A percentile compares a stretch with the other conserved stretches of the same genome.
Conservation (phyloP, 257 asterid genomes). For the Leonotis leonurus region DNA sequence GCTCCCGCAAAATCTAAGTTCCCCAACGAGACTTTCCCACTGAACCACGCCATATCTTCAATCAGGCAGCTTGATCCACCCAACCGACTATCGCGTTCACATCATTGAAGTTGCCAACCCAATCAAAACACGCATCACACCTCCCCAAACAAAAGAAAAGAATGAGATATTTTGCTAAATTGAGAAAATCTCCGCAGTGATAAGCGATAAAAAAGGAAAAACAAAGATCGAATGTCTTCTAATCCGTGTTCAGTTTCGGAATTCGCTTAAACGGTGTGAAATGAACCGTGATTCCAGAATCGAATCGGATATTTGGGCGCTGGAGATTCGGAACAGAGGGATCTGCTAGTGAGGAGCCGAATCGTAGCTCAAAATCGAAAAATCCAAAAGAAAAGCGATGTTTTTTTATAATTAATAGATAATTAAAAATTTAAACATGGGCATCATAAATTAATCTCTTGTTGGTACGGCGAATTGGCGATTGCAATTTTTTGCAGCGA, state of each 20-base stretch:
- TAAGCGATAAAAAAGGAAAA: neutral
- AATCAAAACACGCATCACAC: neutral
- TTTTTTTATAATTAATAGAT: neutral
- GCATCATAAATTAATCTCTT: too few species aligned
- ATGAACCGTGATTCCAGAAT: conserved; percentile 2
- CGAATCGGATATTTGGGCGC: neutral
- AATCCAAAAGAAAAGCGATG: neutral
- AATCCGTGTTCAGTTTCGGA: neutral
- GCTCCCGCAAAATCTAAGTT: conserved; percentile 92
- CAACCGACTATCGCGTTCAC: conserved; percentile 21
- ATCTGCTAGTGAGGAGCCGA: conserved; percentile 11
- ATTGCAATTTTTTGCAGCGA: neutral
- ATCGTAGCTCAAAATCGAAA: conserved; percentile 13
- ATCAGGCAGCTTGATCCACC: conserved; percentile 30
- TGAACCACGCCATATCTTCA: conserved; percentile 80
- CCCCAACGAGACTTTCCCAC: conserved; percentile 72
- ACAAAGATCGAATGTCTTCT: neutral
- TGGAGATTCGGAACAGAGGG: conserved; percentile 9
- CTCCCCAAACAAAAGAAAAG: neutral
- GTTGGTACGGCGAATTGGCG: too few species aligned
- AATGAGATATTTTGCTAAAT: neutral
- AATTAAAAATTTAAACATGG: too few species aligned
- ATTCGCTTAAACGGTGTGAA: neutral
- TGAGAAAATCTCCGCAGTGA: neutral
- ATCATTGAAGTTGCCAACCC: conserved; percentile 17